Evolutionary conservation across 75 land plant genomes (phyloP).

Genomic region (Picea sitchensis): DNA sequence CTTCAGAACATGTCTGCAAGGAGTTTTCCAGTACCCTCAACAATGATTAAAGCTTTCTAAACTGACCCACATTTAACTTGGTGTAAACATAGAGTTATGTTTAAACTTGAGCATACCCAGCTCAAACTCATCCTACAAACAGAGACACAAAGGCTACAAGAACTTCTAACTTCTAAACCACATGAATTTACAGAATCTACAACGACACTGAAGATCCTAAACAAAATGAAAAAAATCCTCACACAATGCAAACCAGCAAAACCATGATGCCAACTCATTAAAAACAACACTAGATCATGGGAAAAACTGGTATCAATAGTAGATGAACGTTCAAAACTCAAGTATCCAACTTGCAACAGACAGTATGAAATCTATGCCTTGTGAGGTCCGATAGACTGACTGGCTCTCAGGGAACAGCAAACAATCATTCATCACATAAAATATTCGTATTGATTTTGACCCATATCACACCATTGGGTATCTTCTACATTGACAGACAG

Average conservation of each 20-base stretch:
- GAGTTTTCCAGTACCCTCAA: not conserved
- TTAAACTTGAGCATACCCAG: too few species aligned
- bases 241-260: not conserved
- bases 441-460: not conserved
- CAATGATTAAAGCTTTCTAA: not conserved
- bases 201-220: not conserved
- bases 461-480: not conserved
- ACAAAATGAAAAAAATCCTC: constrained; percentile 1
- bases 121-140: not conserved
- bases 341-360: not conserved
- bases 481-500: not conserved
- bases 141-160: too few species aligned
- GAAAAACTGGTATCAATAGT: not conserved
- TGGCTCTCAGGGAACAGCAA: not conserved
- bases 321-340: not conserved
- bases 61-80: not conserved
- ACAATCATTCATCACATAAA: not conserved
- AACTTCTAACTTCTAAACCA: not conserved
- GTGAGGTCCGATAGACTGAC: not conserved
- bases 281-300: not conserved
- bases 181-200: not conserved
- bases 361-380: not conserved
- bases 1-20: not conserved
- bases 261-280: not conserved
- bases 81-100: too few species aligned